A percentile compares a stretch with the other conserved stretches of the same genome.
phyloP scores from a whole-genome alignment of 176 grass and related monocot species.

The Alloteropsis semialata region DNA sequence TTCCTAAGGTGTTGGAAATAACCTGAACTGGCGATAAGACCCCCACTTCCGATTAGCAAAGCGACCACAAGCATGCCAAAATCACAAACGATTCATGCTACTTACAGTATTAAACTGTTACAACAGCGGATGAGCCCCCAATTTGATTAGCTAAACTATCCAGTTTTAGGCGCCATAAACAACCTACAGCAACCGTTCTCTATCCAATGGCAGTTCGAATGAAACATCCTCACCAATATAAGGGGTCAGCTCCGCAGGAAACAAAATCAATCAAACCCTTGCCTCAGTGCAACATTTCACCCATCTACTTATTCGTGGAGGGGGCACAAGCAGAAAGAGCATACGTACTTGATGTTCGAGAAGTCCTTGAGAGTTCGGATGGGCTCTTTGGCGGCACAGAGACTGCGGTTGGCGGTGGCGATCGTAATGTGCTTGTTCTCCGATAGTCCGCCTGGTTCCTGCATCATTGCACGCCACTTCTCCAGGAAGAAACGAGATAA shows the following conservation, averaged over 20 bases:
- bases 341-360: constrained; percentile 53
- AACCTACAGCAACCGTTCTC: neutral
- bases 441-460: constrained; percentile 23
- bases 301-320: neutral
- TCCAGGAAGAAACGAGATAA: constrained; percentile 46
- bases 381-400: constrained; percentile 57
- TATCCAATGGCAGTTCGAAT: neutral
- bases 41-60: neutral
- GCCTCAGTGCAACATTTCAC: neutral
- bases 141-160: neutral
- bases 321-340: neutral
- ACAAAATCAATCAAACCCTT: constrained; percentile 17
- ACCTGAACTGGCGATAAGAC: neutral
- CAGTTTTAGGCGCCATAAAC: neutral
- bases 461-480: constrained; percentile 66
- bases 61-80: neutral
- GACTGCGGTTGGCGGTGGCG: constrained; percentile 45
- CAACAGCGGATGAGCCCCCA: too few species aligned
- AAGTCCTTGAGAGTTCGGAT: constrained; percentile 68
- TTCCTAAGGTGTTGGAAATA: neutral
- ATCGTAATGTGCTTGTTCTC: constrained; percentile 49
- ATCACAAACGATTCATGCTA: neutral
- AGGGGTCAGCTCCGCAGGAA: neutral
- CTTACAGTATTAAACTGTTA: too few species aligned
- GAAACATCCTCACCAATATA: neutral